These are phyloP conservation scores for Botrytis fabae DNA, from an alignment of 2,329 filamentous ascomycete genomes.

Conservation along the genomic window DNA sequence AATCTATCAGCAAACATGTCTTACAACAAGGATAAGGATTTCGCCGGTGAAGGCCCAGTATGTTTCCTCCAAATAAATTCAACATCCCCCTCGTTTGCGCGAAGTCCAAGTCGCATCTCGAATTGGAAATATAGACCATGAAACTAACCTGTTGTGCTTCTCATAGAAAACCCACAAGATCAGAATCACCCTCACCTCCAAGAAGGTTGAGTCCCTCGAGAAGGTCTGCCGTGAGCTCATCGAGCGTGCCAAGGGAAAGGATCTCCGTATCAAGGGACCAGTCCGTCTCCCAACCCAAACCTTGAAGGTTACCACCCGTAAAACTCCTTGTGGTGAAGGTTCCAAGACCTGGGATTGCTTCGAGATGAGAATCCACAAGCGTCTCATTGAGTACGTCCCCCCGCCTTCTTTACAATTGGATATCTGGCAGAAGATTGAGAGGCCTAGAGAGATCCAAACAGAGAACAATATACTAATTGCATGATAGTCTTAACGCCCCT, in stretches of 20 bases:
- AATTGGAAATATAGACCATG: not conserved
- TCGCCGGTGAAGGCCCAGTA: constrained; percentile 81
- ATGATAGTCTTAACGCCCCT: constrained; percentile 78
- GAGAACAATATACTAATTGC: constrained; percentile 28
- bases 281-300: constrained; percentile 97
- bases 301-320: constrained; percentile 76
- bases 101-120: constrained; percentile 10
- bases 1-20: constrained; percentile 64
- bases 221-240: constrained; percentile 98
- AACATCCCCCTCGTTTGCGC: not conserved
- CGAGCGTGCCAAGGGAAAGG: constrained; percentile 98
- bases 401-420: not conserved
- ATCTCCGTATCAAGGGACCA: constrained; percentile 96
- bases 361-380: constrained; percentile 99
- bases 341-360: constrained; percentile 99
- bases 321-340: constrained; percentile 99
- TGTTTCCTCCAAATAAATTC: constrained; percentile 44
- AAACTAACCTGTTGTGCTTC: constrained; percentile 17
- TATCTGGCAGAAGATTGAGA: constrained; percentile 5
- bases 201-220: constrained; percentile 94
- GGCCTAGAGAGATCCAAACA: not conserved
- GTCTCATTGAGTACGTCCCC: constrained; percentile 78
- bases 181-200: constrained; percentile 94
- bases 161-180: constrained; percentile 94
- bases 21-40: constrained; percentile 95